Evolutionary conservation across 768 basidiomycete species (phyloP).

Genomic region (Lepiota venenata): DNA sequence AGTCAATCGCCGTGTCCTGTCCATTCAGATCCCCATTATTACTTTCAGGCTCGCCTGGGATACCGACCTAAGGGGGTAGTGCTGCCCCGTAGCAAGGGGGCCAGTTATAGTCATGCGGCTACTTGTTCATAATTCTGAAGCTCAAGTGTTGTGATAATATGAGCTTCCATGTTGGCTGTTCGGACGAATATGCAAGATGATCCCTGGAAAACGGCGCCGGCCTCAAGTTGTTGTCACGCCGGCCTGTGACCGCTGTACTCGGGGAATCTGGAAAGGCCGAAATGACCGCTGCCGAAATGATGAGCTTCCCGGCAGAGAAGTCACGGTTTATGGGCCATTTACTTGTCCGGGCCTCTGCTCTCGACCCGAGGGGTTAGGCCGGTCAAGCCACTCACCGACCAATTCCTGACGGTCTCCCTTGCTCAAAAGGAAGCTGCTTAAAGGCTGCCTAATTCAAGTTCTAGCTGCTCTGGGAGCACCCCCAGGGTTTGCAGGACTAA

Average conservation of each 20-base stretch:
- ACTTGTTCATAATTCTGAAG: not conserved
- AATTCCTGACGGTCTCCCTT: too few relatives aligned
- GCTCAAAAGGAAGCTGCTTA: too few relatives aligned
- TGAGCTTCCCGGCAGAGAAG: not conserved
- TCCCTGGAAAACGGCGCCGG: too few relatives aligned
- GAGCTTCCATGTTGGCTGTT: too few relatives aligned
- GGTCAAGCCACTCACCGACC: too few relatives aligned
- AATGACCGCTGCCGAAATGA: slow-evolving; percentile 2
- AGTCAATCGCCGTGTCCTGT: not conserved
- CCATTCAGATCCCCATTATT: not conserved
- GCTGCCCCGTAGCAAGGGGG: too few relatives aligned
- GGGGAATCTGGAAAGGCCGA: not conserved
- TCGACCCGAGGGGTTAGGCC: not conserved
- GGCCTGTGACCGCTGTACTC: not conserved
- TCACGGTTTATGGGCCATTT: slow-evolving; percentile 2
- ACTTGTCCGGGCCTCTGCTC: not conserved
- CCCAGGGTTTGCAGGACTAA: too few relatives aligned
- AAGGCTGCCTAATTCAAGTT: too few relatives aligned
- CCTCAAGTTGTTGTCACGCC: not conserved
- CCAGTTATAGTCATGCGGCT: not conserved
- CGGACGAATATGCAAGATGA: too few relatives aligned
- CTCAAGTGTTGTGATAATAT: too few relatives aligned
- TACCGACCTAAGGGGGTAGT: not conserved
- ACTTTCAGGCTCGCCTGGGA: not conserved
- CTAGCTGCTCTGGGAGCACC: too few relatives aligned